A percentile compares a stretch with the other conserved stretches of the same genome.
phyloP scores from a whole-genome alignment of 345 rosid genomes.

The Arabidopsis thaliana region TAIR10.1 NC_003074.8:16887501-16888000 shows the following conservation, averaged over 20 bases:
- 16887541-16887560: conserved; percentile 86
- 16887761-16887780: conserved; percentile 95
- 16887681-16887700: conserved; percentile 82
- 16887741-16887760: conserved; percentile 76
- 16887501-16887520: conserved; percentile 94
- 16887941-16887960: conserved; percentile 91
- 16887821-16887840: conserved; percentile 98
- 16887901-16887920: conserved; percentile 70
- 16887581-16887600: conserved; percentile 83
- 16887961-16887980: conserved; percentile 77
- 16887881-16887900: conserved; percentile 86
- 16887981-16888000: conserved; percentile 79
- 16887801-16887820: conserved; percentile 92
- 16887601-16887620: conserved; percentile 95
- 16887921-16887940: conserved; percentile 79
- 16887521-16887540: conserved; percentile 70
- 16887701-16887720: conserved; percentile 99
- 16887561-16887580: conserved; percentile 96
- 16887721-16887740: conserved; percentile 85
- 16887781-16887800: conserved; percentile 90
- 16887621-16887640: conserved; percentile 90
- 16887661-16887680: conserved; percentile 66
- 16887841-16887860: conserved; percentile 83
- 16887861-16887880: conserved; percentile 80
- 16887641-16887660: conserved; percentile 69